These are phyloP conservation scores for Sclerotinia trifoliorum DNA, from an alignment of 2,329 filamentous ascomycete species.

Conservation along the genomic window DNA sequence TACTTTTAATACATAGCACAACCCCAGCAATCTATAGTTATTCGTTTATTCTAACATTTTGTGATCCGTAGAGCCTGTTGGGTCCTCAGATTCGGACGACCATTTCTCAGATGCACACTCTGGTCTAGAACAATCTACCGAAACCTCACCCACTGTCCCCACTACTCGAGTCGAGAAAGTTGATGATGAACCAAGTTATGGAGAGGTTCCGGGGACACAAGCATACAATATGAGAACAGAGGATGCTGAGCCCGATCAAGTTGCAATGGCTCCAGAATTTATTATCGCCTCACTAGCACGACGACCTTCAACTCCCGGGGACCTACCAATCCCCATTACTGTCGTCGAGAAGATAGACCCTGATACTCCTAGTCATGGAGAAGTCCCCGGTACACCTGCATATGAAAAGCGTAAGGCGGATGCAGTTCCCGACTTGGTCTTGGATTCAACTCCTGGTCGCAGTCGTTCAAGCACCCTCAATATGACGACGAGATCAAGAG, in stretches of 20 bases:
- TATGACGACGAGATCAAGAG: conserved; percentile 30
- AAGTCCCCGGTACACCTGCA: conserved; percentile 60
- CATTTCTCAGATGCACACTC: conserved; percentile 68
- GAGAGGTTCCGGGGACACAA: conserved; percentile 60
- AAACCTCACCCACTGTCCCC: conserved; percentile 51
- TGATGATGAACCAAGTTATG: conserved; percentile 56
- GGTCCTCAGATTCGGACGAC: conserved; percentile 62
- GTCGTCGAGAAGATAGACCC: conserved; percentile 56
- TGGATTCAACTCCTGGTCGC: conserved; percentile 38
- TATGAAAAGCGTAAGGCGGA: conserved; percentile 56
- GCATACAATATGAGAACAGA: conserved; percentile 55
- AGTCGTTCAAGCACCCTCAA: conserved; percentile 29
- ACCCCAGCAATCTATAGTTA: background rate
- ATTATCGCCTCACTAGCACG: conserved; percentile 10
- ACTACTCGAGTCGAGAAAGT: conserved; percentile 59
- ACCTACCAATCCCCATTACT: conserved; percentile 53
- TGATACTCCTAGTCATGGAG: conserved; percentile 55
- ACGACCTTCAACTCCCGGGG: conserved; percentile 33
- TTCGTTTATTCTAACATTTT: conserved; percentile 1
- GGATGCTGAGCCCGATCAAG: conserved; percentile 61
- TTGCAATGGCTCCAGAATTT: conserved; percentile 43
- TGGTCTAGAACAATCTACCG: conserved; percentile 44
- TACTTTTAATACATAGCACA: background rate
- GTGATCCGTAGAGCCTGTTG: conserved; percentile 37
- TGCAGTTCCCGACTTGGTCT: conserved; percentile 60